Conservation (phyloP, 805 yeast species). For the Kluyveromyces lactis region DNA sequence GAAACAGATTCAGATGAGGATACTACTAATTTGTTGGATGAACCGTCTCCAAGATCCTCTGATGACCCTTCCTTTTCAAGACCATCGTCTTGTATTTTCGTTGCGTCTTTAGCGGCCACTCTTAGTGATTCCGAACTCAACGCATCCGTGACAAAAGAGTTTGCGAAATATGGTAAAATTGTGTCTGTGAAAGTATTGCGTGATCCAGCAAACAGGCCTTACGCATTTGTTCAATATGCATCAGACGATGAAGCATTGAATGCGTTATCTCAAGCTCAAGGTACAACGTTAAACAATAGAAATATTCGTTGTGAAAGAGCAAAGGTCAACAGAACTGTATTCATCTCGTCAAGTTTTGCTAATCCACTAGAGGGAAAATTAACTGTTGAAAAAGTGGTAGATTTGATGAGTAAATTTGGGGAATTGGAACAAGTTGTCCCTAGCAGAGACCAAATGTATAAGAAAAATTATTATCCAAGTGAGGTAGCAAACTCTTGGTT, state of each 20-base stretch:
- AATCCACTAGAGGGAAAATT: constrained; percentile 8
- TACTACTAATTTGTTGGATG: constrained; percentile 32
- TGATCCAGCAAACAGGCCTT: constrained; percentile 76
- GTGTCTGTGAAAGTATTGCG: constrained; percentile 73
- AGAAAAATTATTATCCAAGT: constrained; percentile 13
- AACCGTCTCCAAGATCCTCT: constrained; percentile 1
- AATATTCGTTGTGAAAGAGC: constrained; percentile 84
- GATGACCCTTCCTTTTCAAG: constrained; percentile 22
- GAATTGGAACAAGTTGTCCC: constrained; percentile 63
- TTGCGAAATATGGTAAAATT: constrained; percentile 62
- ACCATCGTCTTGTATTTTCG: constrained; percentile 84
- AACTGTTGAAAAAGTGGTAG: constrained; percentile 29
- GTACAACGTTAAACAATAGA: constrained; percentile 62
- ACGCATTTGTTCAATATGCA: constrained; percentile 84
- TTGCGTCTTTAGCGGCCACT: constrained; percentile 66
- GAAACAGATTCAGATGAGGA: constrained; percentile 1
- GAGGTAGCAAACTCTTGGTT: constrained; percentile 49
- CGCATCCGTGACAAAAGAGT: constrained; percentile 58
- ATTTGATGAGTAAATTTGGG: constrained; percentile 48
- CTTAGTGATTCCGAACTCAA: constrained; percentile 65
- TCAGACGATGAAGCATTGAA: constrained; percentile 57
- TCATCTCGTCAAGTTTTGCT: constrained; percentile 27
- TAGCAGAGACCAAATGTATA: constrained; percentile 24
- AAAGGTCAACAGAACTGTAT: constrained; percentile 80
- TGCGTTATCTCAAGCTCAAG: constrained; percentile 66